These are phyloP conservation scores for Sporothrix phasma DNA, from an alignment of 2,329 filamentous ascomycete species.

Conservation along the genomic window DNA sequence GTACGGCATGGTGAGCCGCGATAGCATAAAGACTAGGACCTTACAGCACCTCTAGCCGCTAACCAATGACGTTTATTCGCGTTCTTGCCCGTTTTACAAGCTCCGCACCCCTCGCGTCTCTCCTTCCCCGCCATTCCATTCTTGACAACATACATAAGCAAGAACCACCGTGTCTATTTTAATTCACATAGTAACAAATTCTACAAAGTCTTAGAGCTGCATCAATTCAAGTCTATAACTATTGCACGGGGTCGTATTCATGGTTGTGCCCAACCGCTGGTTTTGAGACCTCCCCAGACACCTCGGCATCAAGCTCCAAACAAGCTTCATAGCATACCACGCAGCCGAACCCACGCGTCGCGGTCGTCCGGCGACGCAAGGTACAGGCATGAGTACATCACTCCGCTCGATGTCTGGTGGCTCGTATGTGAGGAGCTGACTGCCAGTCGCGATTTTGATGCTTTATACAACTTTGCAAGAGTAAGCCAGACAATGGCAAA, in stretches of 20 bases:
- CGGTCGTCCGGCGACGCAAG: background rate
- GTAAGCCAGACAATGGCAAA: constrained; percentile 46
- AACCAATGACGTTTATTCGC: constrained; percentile 4
- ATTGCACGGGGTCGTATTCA: too few relatives aligned
- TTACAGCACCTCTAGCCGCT: background rate
- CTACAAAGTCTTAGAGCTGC: background rate
- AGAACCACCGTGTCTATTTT: background rate
- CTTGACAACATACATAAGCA: background rate
- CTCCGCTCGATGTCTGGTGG: constrained; percentile 50
- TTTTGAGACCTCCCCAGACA: background rate
- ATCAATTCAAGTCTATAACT: background rate
- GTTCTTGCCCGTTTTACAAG: background rate
- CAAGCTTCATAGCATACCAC: background rate
- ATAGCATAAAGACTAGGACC: background rate
- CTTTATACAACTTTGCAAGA: constrained; percentile 49
- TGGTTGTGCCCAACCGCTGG: background rate
- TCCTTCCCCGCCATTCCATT: background rate
- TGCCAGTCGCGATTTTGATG: constrained; percentile 44
- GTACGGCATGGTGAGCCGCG: background rate
- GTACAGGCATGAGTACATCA: background rate
- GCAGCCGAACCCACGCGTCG: background rate
- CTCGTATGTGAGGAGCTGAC: constrained; percentile 51
- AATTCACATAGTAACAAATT: background rate
- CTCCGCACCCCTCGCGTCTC: background rate
- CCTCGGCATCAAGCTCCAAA: too few relatives aligned